A percentile compares a stretch with the other conserved stretches of the same genome.
These are phyloP conservation scores for Silene conica DNA, from an alignment of 148 eudicot species.

Conservation along the genomic window DNA sequence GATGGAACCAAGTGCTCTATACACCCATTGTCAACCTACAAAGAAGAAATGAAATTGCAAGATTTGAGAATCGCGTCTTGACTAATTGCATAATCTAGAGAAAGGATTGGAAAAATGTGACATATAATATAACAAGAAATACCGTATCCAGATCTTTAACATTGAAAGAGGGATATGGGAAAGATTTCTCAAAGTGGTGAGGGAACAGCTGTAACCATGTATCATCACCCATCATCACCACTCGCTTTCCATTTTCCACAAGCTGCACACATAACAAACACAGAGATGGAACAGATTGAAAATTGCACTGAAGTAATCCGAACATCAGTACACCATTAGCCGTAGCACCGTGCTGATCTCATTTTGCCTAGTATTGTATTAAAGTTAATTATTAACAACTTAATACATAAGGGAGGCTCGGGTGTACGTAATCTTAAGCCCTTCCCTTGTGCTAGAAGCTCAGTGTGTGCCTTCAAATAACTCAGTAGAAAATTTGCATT, in stretches of 20 bases:
- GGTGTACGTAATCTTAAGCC: not conserved
- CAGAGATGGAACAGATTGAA: not conserved
- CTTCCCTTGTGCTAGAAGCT: not conserved
- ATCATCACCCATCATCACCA: constrained; percentile 99
- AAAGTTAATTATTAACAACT: not conserved
- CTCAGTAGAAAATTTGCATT: not conserved
- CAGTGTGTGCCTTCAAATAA: not conserved
- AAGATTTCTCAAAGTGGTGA: constrained; percentile 72
- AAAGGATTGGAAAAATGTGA: not conserved
- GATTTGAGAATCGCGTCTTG: not conserved
- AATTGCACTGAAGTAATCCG: not conserved
- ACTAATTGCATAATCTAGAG: not conserved
- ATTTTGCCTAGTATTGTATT: not conserved
- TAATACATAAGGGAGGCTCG: not conserved
- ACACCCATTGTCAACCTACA: constrained; percentile 92
- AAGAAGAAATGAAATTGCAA: constrained; percentile 8
- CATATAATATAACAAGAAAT: constrained; percentile 19
- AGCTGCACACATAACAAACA: constrained; percentile 39
- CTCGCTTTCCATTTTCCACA: constrained; percentile 84
- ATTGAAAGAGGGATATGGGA: constrained; percentile 92
- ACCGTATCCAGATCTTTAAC: constrained; percentile 98
- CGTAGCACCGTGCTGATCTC: not conserved
- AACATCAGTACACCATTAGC: not conserved
- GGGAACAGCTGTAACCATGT: constrained; percentile 97
- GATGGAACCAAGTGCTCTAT: constrained; percentile 69